Base-by-base conservation (phyloP, 2,329 filamentous ascomycete genomes). In the Talaromyces sp. region DNA sequence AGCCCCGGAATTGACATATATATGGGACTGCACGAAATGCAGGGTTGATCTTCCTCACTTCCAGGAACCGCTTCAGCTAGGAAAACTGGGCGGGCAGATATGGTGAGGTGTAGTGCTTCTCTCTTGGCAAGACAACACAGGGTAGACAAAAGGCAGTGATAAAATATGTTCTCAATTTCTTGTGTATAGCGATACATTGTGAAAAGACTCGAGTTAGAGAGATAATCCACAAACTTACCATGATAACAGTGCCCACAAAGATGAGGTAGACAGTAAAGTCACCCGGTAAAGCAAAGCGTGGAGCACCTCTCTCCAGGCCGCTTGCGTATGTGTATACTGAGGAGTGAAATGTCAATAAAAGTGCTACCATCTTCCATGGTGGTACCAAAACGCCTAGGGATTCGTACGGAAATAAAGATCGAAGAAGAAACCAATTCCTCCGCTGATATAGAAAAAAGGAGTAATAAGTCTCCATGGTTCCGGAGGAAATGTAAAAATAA, bases 11-110 rank as follows among this genome's bases (percentile, higher is more conserved):
- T 81, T 78, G 80, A 84, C 73, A 72, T 87, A 65, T 64, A 88
- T 89, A 90, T 88, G 84, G 84, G 82, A 80, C 81, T 81, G 80
- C 72, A 78, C 72, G 80, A 84, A 83, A 83, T 85, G 85, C 83
- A 87, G 85, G 88, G 89, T 88, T 86, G 82, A 86, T 92, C 89
- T 92, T 84, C 89, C 89, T 92, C 89, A 83, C 80, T 88, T 91
- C 82, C 89, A 92, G 89, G 89, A 92, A 92, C 89, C 89, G 89
- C 79, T 85, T 89, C 89, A 91, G 89, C 83, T 87, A 89, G 85
- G 80, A 74, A 69, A 75, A 85, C 89, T 91, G 89, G 87, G 85
- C 89, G 89, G 89, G 89, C 89, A 92, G 89, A 91, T 91, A 80
- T 84, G 81, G 81, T 56, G 61, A 63, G 86, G 89, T 87, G 87